Conservation (phyloP, 2,329 filamentous ascomycete genomes). For the Talaromyces sp. region DNA sequence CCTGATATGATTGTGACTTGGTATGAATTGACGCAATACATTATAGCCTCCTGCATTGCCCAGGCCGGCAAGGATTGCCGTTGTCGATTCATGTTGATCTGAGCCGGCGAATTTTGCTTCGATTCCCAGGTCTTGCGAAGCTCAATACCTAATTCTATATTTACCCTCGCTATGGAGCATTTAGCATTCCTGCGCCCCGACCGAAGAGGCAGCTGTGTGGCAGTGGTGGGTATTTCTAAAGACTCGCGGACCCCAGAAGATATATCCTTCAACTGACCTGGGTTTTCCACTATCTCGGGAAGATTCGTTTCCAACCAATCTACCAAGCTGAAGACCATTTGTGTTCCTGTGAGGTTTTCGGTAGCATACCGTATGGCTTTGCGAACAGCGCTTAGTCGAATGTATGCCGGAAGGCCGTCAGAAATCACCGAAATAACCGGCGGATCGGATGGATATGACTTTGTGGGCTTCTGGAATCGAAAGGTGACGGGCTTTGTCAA, state of each 20-base stretch:
- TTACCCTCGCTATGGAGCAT: constrained; percentile 62
- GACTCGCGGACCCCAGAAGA: constrained; percentile 68
- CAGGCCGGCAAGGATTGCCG: constrained; percentile 80
- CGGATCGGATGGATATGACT: constrained; percentile 66
- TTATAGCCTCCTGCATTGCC: constrained; percentile 73
- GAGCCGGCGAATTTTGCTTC: constrained; percentile 62
- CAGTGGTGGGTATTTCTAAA: constrained; percentile 19
- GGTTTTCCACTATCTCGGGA: constrained; percentile 75
- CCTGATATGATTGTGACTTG: constrained; percentile 96
- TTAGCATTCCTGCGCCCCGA: constrained; percentile 48
- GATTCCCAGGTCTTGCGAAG: constrained; percentile 63
- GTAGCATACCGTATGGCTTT: constrained; percentile 70
- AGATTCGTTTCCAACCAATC: constrained; percentile 90
- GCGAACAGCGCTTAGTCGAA: constrained; percentile 82
- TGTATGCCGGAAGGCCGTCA: constrained; percentile 78
- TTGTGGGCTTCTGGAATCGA: constrained; percentile 68
- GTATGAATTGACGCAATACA: constrained; percentile 69
- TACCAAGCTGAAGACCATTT: constrained; percentile 84
- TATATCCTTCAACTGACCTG: constrained; percentile 79
- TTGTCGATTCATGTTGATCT: constrained; percentile 71
- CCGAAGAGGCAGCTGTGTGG: constrained; percentile 27
- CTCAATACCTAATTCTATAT: constrained; percentile 57
- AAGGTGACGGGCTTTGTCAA: constrained; percentile 48
- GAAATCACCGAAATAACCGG: constrained; percentile 67
- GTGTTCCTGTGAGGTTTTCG: constrained; percentile 71